Base-by-base conservation (phyloP, 305 asterid genomes). In the Fraxinus floribunda region DNA sequence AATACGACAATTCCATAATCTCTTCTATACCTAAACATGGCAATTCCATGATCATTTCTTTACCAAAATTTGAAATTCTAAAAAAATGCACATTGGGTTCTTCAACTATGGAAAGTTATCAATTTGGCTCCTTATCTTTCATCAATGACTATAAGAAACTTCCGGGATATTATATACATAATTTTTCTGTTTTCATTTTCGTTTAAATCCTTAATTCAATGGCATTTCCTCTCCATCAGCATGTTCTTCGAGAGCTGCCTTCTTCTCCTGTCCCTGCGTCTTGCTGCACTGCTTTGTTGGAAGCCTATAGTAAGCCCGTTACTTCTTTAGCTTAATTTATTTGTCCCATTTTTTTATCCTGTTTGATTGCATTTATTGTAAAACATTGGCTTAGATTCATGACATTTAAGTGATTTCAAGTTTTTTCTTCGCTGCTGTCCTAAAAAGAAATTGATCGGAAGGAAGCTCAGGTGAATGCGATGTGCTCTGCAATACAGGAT, bases 251-350 rank as follows among this genome's bases (percentile, higher is more conserved):
- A 73, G 98, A 97, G 93, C 91, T 97, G 71, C 99, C 99, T 80
- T 97, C 99, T 76, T 97, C 99, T 84, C 99, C 99, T 52, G 99
- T 97, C 88, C 99, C 99, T 85, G 98, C 96, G 29, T 94, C 99
- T 79, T 93, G 99, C 87, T 97, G 99, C 87, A 89, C 94, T 75
- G 98, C 99, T 62, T 89, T 97, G 88, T 87, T 97, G 91, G 99
- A 97, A 87, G 98, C 98, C 81, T 91, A 89, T 86, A 93, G 99
- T 97, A 84, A 89, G 97, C 87, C 74, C 24, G 52, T 57, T 5
- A 5, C 75, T 55, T 64, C 60, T 71, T 36, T 72, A 46, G 32
- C 78, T 72, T 71, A 60, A 44, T 29, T 79, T 79, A 75, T 73
- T 85, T 77, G 36, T 52, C 71, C 80, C 80, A 46, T 79, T 66